phyloP scores from a whole-genome alignment of 1,284 basidiomycete genomes.

The Filobasidium uniguttulatum region DNA sequence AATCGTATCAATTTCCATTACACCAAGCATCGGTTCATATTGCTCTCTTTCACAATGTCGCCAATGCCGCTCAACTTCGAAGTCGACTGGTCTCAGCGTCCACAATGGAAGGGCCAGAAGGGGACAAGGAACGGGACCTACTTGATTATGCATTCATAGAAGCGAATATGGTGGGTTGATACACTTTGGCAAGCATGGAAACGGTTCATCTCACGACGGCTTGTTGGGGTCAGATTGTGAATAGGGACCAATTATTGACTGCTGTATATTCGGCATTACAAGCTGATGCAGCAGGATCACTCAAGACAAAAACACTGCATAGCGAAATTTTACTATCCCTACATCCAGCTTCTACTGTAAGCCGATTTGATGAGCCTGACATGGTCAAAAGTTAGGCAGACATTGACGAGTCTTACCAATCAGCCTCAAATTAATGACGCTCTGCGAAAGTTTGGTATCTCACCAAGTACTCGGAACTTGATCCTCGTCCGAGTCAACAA shows the following conservation, averaged over 20 bases:
- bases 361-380: conserved; percentile 13
- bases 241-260: conserved; percentile 52
- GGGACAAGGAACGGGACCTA: conserved; percentile 53
- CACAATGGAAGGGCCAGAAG: conserved; percentile 45
- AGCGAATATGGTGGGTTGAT: conserved; percentile 44
- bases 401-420: neutral
- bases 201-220: no score
- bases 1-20: conserved; percentile 33
- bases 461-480: conserved; percentile 51
- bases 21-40: conserved; percentile 41
- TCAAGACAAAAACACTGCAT: conserved; percentile 66
- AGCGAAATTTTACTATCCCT: conserved; percentile 73
- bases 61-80: conserved; percentile 50
- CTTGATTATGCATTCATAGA: conserved; percentile 84
- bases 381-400: neutral
- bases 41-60: conserved; percentile 54
- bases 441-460: conserved; percentile 67
- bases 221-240: conserved; percentile 24
- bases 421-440: conserved; percentile 62
- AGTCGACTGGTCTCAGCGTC: conserved; percentile 56
- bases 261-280: conserved; percentile 67
- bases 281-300: conserved; percentile 42
- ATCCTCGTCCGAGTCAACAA: conserved; percentile 55
- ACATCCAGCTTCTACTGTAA: conserved; percentile 69
- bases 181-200: neutral